Percentiles rank a stretch among this genome's conserved stretches.
These are phyloP conservation scores for Penicillium parvum DNA, from an alignment of 495 filamentous ascomycete species.

Conservation along the genomic window DNA sequence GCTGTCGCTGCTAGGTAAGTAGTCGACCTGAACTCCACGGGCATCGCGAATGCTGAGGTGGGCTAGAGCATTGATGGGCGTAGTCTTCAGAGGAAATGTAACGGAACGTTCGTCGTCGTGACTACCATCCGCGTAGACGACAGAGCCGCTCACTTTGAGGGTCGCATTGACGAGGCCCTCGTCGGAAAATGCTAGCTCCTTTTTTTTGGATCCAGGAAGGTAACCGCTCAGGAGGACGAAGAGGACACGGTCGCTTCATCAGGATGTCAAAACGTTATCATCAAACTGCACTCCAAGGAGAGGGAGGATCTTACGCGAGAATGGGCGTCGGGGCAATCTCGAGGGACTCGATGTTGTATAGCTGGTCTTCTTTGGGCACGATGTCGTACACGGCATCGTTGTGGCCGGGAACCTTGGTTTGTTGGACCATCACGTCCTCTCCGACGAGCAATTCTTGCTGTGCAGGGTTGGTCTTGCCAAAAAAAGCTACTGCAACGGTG, in stretches of 20 bases:
- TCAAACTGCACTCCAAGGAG: neutral
- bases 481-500: neutral
- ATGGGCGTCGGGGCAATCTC: constrained; percentile 16
- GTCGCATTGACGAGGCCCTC: constrained; percentile 10
- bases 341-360: constrained; percentile 12
- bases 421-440: constrained; percentile 4
- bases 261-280: constrained; percentile 2
- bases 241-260: constrained; percentile 12
- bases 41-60: constrained; percentile 11
- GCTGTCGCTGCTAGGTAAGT: constrained; percentile 14
- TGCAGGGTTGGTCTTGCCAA: constrained; percentile 2
- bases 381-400: constrained; percentile 14
- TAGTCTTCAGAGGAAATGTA: constrained; percentile 11
- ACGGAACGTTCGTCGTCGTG: constrained; percentile 1
- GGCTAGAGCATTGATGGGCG: constrained; percentile 4
- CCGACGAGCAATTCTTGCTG: constrained; percentile 2
- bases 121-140: constrained; percentile 37
- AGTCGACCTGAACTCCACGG: constrained; percentile 10
- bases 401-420: constrained; percentile 11
- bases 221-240: constrained; percentile 14
- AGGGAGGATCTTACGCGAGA: constrained; percentile 11
- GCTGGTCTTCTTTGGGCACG: constrained; percentile 12
- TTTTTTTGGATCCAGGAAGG: constrained; percentile 13
- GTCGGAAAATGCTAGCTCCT: constrained; percentile 12
- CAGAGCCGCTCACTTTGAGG: constrained; percentile 14